Percentiles rank a stretch among this genome's conserved stretches.
phyloP scores from a whole-genome alignment of 495 filamentous ascomycete species.

The Penicilliopsis zonata region DNA sequence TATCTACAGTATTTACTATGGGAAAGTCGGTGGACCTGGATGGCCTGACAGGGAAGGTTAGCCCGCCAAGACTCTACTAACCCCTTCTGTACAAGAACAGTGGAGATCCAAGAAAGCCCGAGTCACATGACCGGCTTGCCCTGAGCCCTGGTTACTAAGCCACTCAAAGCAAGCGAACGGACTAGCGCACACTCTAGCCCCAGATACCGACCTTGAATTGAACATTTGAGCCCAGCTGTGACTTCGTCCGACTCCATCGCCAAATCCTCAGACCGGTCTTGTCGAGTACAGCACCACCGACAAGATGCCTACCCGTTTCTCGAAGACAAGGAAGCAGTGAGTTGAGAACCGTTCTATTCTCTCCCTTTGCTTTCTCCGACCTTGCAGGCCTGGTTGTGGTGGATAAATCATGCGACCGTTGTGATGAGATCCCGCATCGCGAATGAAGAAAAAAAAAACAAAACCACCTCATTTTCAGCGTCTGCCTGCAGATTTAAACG shows the following conservation, averaged over 20 bases:
- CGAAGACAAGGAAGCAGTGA: constrained; percentile 77
- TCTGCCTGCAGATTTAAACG: constrained; percentile 6
- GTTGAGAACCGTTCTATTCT: constrained; percentile 22
- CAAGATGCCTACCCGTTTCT: constrained; percentile 73
- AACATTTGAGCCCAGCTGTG: constrained; percentile 26
- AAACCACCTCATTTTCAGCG: too few species aligned
- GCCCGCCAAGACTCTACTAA: too few species aligned
- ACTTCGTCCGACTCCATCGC: constrained; percentile 30
- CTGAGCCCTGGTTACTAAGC: too few species aligned
- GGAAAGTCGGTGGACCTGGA: too few species aligned
- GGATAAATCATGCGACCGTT: constrained; percentile 8
- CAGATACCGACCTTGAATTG: constrained; percentile 30
- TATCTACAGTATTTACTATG: not conserved
- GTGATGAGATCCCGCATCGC: constrained; percentile 1
- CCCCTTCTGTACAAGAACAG: too few species aligned
- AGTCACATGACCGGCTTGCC: not conserved
- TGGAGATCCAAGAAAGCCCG: not conserved
- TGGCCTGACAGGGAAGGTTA: too few species aligned
- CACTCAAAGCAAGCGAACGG: constrained; percentile 21
- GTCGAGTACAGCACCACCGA: constrained; percentile 32
- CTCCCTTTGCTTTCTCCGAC: constrained; percentile 3
- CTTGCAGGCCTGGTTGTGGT: not conserved
- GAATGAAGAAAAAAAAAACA: constrained; percentile 3
- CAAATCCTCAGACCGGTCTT: constrained; percentile 31
- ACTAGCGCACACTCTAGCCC: constrained; percentile 32